Percentiles rank a stretch among this genome's conserved stretches.
phyloP scores from a whole-genome alignment of 371 early-diverging fungal species.

The Mortierella sp. region DNA sequence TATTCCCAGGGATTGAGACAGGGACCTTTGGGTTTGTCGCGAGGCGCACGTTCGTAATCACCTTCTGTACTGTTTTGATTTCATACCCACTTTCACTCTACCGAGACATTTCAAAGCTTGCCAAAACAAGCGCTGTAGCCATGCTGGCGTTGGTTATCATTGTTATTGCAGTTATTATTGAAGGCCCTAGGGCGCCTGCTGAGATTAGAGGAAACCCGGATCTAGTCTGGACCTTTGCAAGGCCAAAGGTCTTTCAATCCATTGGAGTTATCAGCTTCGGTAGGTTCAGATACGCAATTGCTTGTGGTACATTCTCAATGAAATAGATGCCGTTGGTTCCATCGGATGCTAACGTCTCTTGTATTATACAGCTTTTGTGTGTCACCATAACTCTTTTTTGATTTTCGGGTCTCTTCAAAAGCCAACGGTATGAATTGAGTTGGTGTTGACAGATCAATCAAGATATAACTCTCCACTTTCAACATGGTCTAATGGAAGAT shows the following conservation, averaged over 20 bases:
- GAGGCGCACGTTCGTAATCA: slow-evolving; percentile 70
- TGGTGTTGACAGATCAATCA: no score
- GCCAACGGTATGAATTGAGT: slow-evolving; percentile 61
- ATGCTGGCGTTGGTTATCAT: slow-evolving; percentile 81
- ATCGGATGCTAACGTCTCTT: background rate
- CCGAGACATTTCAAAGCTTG: slow-evolving; percentile 84
- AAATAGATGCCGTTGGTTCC: background rate
- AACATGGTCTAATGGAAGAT: background rate
- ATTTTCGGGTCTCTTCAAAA: slow-evolving; percentile 83
- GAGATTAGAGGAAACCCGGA: slow-evolving; percentile 67
- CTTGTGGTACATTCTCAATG: background rate
- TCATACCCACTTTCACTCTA: slow-evolving; percentile 84
- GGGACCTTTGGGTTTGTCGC: slow-evolving; percentile 67
- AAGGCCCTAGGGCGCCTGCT: slow-evolving; percentile 72
- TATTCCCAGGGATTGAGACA: slow-evolving; percentile 69
- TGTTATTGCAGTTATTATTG: slow-evolving; percentile 76
- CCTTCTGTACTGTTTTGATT: slow-evolving; percentile 74
- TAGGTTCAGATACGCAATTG: slow-evolving; percentile 37
- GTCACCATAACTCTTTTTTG: slow-evolving; percentile 87
- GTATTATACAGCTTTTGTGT: slow-evolving; percentile 76
- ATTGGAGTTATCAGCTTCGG: slow-evolving; percentile 89
- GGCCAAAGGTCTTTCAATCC: slow-evolving; percentile 77
- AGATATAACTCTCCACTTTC: background rate
- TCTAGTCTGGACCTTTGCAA: slow-evolving; percentile 63
- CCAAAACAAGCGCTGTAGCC: slow-evolving; percentile 84